Conservation (phyloP, 1,284 basidiomycete species). For the Pulveroboletus sp. region DNA sequence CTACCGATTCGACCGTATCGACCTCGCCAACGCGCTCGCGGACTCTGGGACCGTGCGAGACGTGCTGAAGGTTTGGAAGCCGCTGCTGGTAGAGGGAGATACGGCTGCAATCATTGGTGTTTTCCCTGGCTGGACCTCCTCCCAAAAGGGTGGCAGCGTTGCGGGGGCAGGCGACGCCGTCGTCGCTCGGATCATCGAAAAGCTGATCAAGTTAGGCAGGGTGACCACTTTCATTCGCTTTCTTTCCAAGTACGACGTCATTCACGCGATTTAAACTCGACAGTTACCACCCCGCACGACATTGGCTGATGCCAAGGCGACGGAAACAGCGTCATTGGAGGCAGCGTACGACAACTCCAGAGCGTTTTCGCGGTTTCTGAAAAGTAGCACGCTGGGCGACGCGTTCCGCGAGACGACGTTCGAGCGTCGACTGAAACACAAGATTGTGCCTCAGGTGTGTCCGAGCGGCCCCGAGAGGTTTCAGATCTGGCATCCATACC, state of each 20-base stretch:
- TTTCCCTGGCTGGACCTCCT: slow-evolving; percentile 43
- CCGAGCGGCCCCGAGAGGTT: neutral
- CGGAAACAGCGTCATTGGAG: slow-evolving; percentile 8
- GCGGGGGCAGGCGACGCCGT: slow-evolving; percentile 10
- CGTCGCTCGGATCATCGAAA: slow-evolving; percentile 16
- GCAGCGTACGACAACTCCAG: slow-evolving; percentile 35
- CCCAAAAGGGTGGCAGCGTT: slow-evolving; percentile 23
- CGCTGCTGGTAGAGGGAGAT: slow-evolving; percentile 30
- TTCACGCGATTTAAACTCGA: neutral
- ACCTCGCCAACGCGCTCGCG: slow-evolving; percentile 40
- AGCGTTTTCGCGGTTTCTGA: slow-evolving; percentile 30
- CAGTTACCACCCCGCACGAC: slow-evolving; percentile 22
- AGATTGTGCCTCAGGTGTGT: slow-evolving; percentile 27
- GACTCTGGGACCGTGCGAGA: slow-evolving; percentile 33
- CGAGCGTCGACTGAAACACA: slow-evolving; percentile 29
- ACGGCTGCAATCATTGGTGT: slow-evolving; percentile 40
- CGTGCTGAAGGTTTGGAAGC: slow-evolving; percentile 38
- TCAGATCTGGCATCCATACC: neutral
- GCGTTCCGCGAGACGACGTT: slow-evolving; percentile 18
- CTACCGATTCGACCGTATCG: slow-evolving; percentile 43
- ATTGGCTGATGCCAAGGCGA: slow-evolving; percentile 6
- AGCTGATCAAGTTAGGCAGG: slow-evolving; percentile 23
- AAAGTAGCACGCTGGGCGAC: slow-evolving; percentile 3
- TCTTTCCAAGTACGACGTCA: neutral
- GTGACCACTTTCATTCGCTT: slow-evolving; percentile 9